These are phyloP conservation scores for Brassica carinata DNA, from an alignment of 345 rosid genomes.

Conservation along the genomic window DNA sequence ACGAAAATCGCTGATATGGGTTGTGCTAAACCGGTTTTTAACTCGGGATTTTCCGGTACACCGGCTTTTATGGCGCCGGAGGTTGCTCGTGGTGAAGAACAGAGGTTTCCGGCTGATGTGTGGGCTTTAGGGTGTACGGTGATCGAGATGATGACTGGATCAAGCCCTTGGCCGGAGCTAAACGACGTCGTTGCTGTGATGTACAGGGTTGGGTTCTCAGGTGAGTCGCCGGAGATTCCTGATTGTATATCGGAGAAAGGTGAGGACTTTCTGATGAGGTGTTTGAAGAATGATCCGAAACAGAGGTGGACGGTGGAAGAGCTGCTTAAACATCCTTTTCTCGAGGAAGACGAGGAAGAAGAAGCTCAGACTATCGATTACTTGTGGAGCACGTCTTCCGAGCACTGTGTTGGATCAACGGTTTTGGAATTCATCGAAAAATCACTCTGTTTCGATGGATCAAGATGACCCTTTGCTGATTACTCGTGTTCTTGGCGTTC, in stretches of 20 bases:
- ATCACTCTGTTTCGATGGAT: constrained; percentile 31
- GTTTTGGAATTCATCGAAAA: constrained; percentile 62
- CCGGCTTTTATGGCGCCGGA: constrained; percentile 94
- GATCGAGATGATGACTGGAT: constrained; percentile 76
- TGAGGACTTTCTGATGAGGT: constrained; percentile 61
- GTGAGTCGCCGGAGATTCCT: constrained; percentile 63
- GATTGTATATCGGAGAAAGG: constrained; percentile 53
- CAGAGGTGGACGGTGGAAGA: constrained; percentile 65
- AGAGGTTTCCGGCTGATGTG: constrained; percentile 56
- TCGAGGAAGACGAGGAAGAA: constrained; percentile 31
- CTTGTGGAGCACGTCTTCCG: constrained; percentile 45
- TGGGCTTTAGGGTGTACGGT: constrained; percentile 83
- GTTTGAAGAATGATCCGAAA: constrained; percentile 56
- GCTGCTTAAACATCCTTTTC: constrained; percentile 69
- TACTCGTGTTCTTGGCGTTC: constrained; percentile 26
- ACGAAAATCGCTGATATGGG: constrained; percentile 76
- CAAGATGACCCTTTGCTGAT: constrained; percentile 20
- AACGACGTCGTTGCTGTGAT: constrained; percentile 62
- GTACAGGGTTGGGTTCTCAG: constrained; percentile 70
- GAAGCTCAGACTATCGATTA: neutral
- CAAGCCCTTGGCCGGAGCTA: constrained; percentile 65
- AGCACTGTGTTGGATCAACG: constrained; percentile 65
- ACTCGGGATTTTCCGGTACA: constrained; percentile 54
- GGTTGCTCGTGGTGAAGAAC: constrained; percentile 81
- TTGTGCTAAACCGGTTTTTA: constrained; percentile 55